Base-by-base conservation (phyloP, 495 filamentous ascomycete species). In the Delitschia confertaspora region DNA sequence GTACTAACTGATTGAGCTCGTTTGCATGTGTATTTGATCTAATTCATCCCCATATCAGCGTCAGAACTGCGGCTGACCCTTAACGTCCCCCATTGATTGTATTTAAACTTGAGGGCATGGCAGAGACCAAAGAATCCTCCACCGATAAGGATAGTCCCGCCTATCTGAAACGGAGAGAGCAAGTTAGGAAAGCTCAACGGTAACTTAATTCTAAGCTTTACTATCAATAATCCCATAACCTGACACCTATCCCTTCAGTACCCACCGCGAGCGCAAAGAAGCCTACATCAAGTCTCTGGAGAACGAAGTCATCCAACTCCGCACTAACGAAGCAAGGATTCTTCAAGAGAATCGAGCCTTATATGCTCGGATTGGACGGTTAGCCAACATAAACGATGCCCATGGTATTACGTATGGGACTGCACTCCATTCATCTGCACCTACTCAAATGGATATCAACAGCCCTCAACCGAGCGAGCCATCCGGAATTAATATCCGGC, bases 261-360 rank as follows among this genome's bases (percentile, higher is more conserved):
- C 61, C n/a, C 63, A 67, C 41, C 61, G 63, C 20, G 61, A 65
- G 35, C 63, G 65, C 16, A 67, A 67, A 46, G 63, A 63, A 45
- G 41, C 53, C 22, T 67, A 67, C 43, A 60, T 62, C 44, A 67
- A 62, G 41, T 47, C 49, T 1, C 49, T 67, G 8, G 64, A 67
- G 42, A 51, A 24, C n/a, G 60, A 64, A 33, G 56, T 67, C 18
- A 47, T 62, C 6, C 51, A 50, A n/a, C 38, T 59, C 11, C 59
- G 61, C 37, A 51, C 48, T 6, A 59, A 45, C 27, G 61, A 65
- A 51, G 48, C 55, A 16, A 55, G 47, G 21, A 45, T 66, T 16
- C 23, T 50, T 9, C 50, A 50, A 33, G 54, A 65, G 42, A 51
- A 54, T 10, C 44, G 51, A 9, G 35, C 17, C 20, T 33, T 55